Evolutionary conservation across 1,139 yeast genomes (phyloP).

Genomic region (Hansenula lynferdii): DNA sequence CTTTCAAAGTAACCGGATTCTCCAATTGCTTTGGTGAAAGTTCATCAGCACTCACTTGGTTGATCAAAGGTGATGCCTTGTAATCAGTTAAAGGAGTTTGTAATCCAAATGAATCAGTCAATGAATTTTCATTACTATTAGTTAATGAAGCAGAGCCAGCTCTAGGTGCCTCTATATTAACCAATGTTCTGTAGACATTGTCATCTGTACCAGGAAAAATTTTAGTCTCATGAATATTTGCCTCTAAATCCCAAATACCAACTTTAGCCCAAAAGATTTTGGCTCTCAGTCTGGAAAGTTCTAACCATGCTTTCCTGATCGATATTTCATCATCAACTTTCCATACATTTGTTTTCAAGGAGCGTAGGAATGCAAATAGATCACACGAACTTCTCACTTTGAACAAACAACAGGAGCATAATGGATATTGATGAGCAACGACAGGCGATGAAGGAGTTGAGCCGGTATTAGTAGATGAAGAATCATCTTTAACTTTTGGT

Average conservation of each 20-base stretch:
- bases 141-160: background rate
- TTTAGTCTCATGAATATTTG: slow-evolving; percentile 25
- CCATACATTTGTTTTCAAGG: slow-evolving; percentile 49
- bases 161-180: background rate
- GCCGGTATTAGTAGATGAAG: slow-evolving; percentile 9
- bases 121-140: background rate
- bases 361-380: slow-evolving; percentile 66
- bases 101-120: background rate
- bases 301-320: slow-evolving; percentile 50
- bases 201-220: slow-evolving; percentile 27
- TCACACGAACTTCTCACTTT: slow-evolving; percentile 80
- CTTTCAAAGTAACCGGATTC: background rate
- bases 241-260: slow-evolving; percentile 46
- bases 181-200: slow-evolving; percentile 4
- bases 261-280: slow-evolving; percentile 80
- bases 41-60: slow-evolving; percentile 5
- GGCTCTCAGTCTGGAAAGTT: slow-evolving; percentile 48
- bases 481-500: slow-evolving; percentile 20
- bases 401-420: slow-evolving; percentile 79
- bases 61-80: slow-evolving; percentile 15
- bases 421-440: slow-evolving; percentile 46
- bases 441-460: slow-evolving; percentile 11
- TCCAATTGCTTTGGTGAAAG: background rate
- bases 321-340: slow-evolving; percentile 36
- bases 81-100: slow-evolving; percentile 4